Evolutionary conservation across 805 yeast genomes (phyloP).

Genomic region (Kregervanrija delftensis): DNA sequence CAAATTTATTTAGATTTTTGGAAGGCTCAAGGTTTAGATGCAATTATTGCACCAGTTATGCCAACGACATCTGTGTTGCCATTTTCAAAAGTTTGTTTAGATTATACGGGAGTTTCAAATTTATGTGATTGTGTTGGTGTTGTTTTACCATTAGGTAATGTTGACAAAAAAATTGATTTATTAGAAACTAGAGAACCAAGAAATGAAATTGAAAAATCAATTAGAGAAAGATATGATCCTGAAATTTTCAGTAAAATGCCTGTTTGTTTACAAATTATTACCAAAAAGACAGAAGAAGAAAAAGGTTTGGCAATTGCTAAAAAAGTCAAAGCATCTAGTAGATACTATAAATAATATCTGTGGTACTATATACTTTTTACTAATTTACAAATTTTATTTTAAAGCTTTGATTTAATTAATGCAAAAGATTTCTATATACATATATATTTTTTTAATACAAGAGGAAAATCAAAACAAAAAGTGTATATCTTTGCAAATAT

Average conservation of each 20-base stretch:
- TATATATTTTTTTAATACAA: no score
- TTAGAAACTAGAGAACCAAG: constrained; percentile 24
- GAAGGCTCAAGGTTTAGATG: constrained; percentile 32
- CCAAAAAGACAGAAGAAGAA: constrained; percentile 57
- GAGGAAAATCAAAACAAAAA: no score
- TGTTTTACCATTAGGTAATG: constrained; percentile 51
- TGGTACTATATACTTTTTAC: no score
- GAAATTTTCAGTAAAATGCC: constrained; percentile 52
- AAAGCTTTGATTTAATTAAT: no score
- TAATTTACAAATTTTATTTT: no score
- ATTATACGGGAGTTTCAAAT: constrained; percentile 47
- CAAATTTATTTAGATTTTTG: constrained; percentile 30
- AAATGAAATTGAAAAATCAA: constrained; percentile 37
- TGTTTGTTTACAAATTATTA: constrained; percentile 58
- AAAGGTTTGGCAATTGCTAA: constrained; percentile 29
- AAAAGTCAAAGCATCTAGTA: background rate
- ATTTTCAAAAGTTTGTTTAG: constrained; percentile 18
- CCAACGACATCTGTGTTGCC: constrained; percentile 30
- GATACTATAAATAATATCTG: background rate
- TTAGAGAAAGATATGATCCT: constrained; percentile 38
- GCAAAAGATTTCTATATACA: no score
- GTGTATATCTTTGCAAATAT: no score
- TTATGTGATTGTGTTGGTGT: constrained; percentile 44
- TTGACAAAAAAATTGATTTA: constrained; percentile 35
- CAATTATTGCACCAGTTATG: constrained; percentile 36